phyloP scores from a whole-genome alignment of 2,329 filamentous ascomycete species.

The Diplodia sapinea region DNA sequence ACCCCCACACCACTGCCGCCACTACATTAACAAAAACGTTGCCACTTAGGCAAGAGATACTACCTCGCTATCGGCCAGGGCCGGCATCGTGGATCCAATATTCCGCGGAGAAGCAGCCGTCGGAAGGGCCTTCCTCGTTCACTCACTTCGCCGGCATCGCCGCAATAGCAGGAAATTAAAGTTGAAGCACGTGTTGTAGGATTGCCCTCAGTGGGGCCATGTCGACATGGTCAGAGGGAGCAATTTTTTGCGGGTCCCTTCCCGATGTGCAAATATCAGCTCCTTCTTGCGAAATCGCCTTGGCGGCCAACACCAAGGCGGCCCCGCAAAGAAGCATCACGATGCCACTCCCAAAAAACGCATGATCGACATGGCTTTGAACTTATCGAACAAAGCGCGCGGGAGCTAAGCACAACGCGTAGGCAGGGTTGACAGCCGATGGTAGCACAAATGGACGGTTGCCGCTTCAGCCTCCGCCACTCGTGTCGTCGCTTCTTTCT shows the following conservation, averaged over 20 bases:
- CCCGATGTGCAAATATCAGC: slow-evolving; percentile 18
- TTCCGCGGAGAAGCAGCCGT: background rate
- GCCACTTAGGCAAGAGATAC: slow-evolving; percentile 6
- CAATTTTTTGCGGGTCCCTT: background rate
- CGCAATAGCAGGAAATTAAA: background rate
- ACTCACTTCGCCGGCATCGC: background rate
- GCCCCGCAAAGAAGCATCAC: background rate
- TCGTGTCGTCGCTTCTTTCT: no score
- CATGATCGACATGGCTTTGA: background rate
- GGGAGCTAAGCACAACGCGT: background rate
- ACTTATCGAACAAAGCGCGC: slow-evolving; percentile 1
- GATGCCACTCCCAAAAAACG: background rate
- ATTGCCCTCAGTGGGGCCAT: background rate
- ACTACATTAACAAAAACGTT: slow-evolving; percentile 14
- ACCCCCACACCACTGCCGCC: slow-evolving; percentile 2
- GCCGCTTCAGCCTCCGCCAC: background rate
- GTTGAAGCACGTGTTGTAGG: background rate
- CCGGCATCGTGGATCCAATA: background rate
- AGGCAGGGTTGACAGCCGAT: background rate
- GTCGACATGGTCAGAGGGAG: background rate
- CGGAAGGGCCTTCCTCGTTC: background rate
- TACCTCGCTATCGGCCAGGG: background rate
- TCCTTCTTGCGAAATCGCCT: slow-evolving; percentile 21
- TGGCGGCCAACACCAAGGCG: background rate
- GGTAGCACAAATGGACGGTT: background rate